A percentile compares a stretch with the other conserved stretches of the same genome.
phyloP scores from a whole-genome alignment of 306 rosid genomes.

The Corylus heterophylla region DNA sequence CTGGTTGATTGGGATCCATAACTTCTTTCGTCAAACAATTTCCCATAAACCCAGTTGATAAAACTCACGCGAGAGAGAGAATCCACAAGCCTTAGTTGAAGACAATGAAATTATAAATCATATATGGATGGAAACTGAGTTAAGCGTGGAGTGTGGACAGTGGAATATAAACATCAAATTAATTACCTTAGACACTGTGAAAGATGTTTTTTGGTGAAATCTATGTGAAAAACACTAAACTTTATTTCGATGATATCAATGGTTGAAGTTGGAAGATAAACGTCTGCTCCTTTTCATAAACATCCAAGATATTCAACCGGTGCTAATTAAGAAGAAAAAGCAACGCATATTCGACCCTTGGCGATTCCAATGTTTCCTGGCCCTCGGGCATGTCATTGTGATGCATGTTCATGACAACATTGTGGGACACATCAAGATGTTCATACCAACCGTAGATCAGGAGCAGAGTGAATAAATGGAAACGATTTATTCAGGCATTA shows the following conservation, averaged over 20 bases:
- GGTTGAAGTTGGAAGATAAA: neutral
- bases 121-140: neutral
- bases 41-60: slow-evolving; percentile 32
- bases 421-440: too few species aligned
- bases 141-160: neutral
- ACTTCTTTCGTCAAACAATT: slow-evolving; percentile 24
- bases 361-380: too few species aligned
- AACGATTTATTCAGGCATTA: too few species aligned
- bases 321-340: too few species aligned
- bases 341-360: too few species aligned
- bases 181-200: too few species aligned
- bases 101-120: neutral
- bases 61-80: neutral
- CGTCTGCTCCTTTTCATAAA: too few species aligned
- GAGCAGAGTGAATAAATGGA: too few species aligned
- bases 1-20: slow-evolving; percentile 22
- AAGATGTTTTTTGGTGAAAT: slow-evolving; percentile 25
- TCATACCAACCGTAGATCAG: too few species aligned
- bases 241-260: neutral
- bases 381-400: too few species aligned
- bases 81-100: neutral
- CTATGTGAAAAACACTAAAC: slow-evolving; percentile 18
- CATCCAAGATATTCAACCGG: too few species aligned
- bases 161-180: neutral
- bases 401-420: too few species aligned